Percentiles rank a stretch among this genome's conserved stretches.
phyloP scores from a whole-genome alignment of 345 rosid genomes.

The Balakata baccata region DNA sequence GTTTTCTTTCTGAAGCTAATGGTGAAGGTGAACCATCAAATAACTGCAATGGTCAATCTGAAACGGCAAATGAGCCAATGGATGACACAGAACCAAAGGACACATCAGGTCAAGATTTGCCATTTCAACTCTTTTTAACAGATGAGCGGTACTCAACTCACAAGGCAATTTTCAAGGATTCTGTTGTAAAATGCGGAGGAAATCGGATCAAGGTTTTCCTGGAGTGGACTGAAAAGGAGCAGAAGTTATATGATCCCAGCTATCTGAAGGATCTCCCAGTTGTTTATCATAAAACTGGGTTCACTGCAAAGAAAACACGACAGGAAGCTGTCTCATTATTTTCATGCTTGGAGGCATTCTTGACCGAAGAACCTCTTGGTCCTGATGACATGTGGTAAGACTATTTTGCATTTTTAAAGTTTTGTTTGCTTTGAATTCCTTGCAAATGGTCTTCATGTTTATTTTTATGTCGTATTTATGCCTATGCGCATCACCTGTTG shows the following conservation, averaged over 20 bases:
- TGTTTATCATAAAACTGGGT: slow-evolving; percentile 55
- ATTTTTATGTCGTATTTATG: background rate
- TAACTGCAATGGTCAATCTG: slow-evolving; percentile 33
- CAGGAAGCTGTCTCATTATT: slow-evolving; percentile 78
- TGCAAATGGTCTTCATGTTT: background rate
- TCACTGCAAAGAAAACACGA: slow-evolving; percentile 63
- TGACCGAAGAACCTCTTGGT: slow-evolving; percentile 91
- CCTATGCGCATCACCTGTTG: slow-evolving; percentile 14
- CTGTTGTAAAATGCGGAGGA: slow-evolving; percentile 46
- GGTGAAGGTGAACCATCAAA: slow-evolving; percentile 53
- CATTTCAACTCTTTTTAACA: slow-evolving; percentile 42
- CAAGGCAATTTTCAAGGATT: slow-evolving; percentile 50
- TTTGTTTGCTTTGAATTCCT: slow-evolving; percentile 4
- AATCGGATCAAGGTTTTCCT: slow-evolving; percentile 45
- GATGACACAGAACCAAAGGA: slow-evolving; percentile 40
- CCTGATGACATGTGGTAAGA: slow-evolving; percentile 93
- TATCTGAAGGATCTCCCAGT: slow-evolving; percentile 73
- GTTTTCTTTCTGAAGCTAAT: slow-evolving; percentile 37
- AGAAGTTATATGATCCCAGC: slow-evolving; percentile 61
- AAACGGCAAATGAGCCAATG: slow-evolving; percentile 29
- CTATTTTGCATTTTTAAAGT: background rate
- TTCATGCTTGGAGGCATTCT: slow-evolving; percentile 91
- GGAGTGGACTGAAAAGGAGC: slow-evolving; percentile 69
- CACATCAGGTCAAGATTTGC: slow-evolving; percentile 29
- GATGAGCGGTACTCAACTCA: slow-evolving; percentile 34